Evolutionary conservation across 2,329 filamentous ascomycete genomes (phyloP).

Genomic region (Sclerotinia spermophila): DNA sequence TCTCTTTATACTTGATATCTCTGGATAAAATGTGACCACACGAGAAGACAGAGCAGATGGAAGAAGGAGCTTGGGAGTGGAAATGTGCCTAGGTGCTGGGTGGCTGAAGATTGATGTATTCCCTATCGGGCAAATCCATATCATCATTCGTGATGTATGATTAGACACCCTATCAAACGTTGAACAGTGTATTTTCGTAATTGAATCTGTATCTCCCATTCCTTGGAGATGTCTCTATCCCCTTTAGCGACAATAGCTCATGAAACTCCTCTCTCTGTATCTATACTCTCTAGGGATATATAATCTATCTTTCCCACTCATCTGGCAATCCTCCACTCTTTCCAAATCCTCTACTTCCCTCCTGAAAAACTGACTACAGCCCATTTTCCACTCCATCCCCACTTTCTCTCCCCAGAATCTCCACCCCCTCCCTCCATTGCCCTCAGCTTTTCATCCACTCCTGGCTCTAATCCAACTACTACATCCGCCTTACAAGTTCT

Average conservation of each 20-base stretch:
- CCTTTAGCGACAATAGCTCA: not conserved
- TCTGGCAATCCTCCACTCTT: not conserved
- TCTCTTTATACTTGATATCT: no score
- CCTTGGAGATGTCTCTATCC: not conserved
- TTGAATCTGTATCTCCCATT: not conserved
- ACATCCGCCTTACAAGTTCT: slow-evolving; percentile 96
- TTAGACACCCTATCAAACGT: not conserved
- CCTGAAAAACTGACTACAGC: slow-evolving; percentile 85
- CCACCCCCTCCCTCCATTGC: slow-evolving; percentile 66
- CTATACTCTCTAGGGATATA: not conserved
- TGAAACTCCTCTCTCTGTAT: not conserved
- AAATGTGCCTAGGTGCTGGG: not conserved
- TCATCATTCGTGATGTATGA: not conserved
- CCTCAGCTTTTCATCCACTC: slow-evolving; percentile 77
- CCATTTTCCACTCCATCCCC: slow-evolving; percentile 97
- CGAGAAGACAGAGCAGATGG: not conserved
- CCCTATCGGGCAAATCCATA: not conserved
- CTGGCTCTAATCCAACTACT: slow-evolving; percentile 79
- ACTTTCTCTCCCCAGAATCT: slow-evolving; percentile 63
- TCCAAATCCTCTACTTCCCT: slow-evolving; percentile 48
- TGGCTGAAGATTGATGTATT: not conserved
- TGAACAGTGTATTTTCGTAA: not conserved
- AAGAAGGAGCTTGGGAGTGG: not conserved
- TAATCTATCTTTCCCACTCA: not conserved
- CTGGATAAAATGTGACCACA: not conserved